Conservation (phyloP, 1,139 yeast species). For the Taphrina communis region DNA sequence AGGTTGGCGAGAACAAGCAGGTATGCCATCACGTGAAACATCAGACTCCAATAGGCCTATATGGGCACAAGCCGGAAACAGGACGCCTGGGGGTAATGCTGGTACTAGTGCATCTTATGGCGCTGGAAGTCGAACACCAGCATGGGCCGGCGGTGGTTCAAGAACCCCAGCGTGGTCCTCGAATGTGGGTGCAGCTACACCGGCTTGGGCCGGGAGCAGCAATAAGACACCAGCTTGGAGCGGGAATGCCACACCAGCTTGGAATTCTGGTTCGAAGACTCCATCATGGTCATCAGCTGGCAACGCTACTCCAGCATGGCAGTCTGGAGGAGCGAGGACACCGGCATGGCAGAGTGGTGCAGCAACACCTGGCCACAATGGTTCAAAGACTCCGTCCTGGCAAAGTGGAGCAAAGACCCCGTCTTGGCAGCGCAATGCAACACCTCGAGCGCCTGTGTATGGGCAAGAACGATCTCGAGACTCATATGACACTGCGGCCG, state of each 20-base stretch:
- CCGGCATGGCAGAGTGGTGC: constrained; percentile 33
- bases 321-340: constrained; percentile 47
- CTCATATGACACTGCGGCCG: background rate
- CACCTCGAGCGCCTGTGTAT: constrained; percentile 17
- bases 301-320: constrained; percentile 52
- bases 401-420: constrained; percentile 28
- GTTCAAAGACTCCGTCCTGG: constrained; percentile 1
- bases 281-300: constrained; percentile 51
- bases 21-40: constrained; percentile 47
- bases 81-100: constrained; percentile 52
- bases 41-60: constrained; percentile 50
- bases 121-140: constrained; percentile 64
- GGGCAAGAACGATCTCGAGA: constrained; percentile 1
- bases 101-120: constrained; percentile 55
- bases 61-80: constrained; percentile 47
- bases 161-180: constrained; percentile 62
- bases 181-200: constrained; percentile 49
- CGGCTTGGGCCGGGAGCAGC: constrained; percentile 49
- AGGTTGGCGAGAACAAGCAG: constrained; percentile 44
- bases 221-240: constrained; percentile 50
- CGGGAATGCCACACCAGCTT: constrained; percentile 50
- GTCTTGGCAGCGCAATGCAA: constrained; percentile 18
- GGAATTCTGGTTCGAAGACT: constrained; percentile 52
- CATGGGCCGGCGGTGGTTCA: constrained; percentile 61
- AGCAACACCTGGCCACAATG: constrained; percentile 23